Percentiles rank a stretch among this genome's conserved stretches.
phyloP scores from a whole-genome alignment of 2,329 filamentous ascomycete genomes.

The Raffaelea arxii region DNA sequence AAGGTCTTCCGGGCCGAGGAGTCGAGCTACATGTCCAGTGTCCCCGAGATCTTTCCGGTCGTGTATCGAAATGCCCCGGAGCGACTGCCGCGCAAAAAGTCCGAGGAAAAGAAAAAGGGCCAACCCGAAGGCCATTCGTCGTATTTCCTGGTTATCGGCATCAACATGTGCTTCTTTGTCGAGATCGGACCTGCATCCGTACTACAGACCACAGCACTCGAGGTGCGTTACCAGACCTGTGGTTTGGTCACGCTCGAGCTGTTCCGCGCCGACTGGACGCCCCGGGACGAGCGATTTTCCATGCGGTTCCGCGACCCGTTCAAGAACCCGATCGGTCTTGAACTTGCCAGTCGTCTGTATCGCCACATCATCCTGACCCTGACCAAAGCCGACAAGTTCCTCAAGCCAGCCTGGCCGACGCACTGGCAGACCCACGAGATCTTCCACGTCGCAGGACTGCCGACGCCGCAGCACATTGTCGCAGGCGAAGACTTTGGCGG shows the following conservation, averaged over 20 bases:
- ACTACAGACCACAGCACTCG: constrained; percentile 32
- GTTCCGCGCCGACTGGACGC: constrained; percentile 39
- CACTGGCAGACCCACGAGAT: constrained; percentile 39
- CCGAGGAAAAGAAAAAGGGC: constrained; percentile 34
- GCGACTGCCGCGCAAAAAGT: constrained; percentile 15
- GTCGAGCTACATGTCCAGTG: constrained; percentile 22
- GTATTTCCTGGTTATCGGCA: constrained; percentile 45
- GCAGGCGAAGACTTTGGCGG: constrained; percentile 44
- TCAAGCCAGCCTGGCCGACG: constrained; percentile 50
- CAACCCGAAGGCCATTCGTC: constrained; percentile 38
- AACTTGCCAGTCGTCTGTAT: constrained; percentile 45
- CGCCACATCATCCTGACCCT: constrained; percentile 44
- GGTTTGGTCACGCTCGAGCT: constrained; percentile 43
- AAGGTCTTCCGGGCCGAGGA: constrained; percentile 37
- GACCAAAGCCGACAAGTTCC: constrained; percentile 42
- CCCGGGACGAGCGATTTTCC: constrained; percentile 46
- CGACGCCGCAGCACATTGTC: constrained; percentile 42
- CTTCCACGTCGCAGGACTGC: constrained; percentile 42
- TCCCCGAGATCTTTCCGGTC: constrained; percentile 41
- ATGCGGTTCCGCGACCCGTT: constrained; percentile 40
- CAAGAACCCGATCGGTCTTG: constrained; percentile 19
- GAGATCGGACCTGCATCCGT: constrained; percentile 37
- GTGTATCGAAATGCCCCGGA: constrained; percentile 34
- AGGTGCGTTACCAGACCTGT: constrained; percentile 37
- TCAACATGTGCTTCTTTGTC: constrained; percentile 41